These are phyloP conservation scores for Spiraea crenata DNA, from an alignment of 331 rosid genomes.

Conservation along the genomic window DNA sequence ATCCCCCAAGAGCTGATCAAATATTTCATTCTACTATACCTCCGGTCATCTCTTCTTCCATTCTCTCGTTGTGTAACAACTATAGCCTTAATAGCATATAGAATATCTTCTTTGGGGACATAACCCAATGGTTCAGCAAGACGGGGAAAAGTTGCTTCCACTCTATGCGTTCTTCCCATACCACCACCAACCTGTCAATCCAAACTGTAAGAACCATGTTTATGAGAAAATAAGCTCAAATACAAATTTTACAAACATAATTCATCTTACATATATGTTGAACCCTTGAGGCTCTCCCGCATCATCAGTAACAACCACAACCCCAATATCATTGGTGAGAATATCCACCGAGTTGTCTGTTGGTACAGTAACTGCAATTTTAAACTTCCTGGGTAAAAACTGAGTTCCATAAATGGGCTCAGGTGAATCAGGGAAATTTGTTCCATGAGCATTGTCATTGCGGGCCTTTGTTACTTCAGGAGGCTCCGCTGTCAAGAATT, in stretches of 20 bases:
- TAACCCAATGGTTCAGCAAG: slow-evolving; percentile 85
- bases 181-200: slow-evolving; percentile 96
- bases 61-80: slow-evolving; percentile 92
- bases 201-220: slow-evolving; percentile 21
- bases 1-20: slow-evolving; percentile 95
- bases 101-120: slow-evolving; percentile 91
- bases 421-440: slow-evolving; percentile 82
- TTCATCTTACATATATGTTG: slow-evolving; percentile 81
- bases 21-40: slow-evolving; percentile 93
- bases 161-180: slow-evolving; percentile 98
- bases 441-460: slow-evolving; percentile 87
- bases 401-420: slow-evolving; percentile 97
- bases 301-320: slow-evolving; percentile 78
- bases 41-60: slow-evolving; percentile 98
- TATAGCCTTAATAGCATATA: slow-evolving; percentile 92
- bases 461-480: slow-evolving; percentile 83
- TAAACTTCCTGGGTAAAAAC: slow-evolving; percentile 95
- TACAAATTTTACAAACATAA: not conserved
- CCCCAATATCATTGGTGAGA: slow-evolving; percentile 90
- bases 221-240: not conserved
- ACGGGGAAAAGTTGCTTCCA: slow-evolving; percentile 83
- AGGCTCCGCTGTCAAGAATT: slow-evolving; percentile 74
- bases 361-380: slow-evolving; percentile 96
- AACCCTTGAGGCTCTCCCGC: slow-evolving; percentile 88
- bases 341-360: slow-evolving; percentile 92